Evolutionary conservation across 108 stramenopile genomes (phyloP).

Genomic region (Nitzschia palea): DNA sequence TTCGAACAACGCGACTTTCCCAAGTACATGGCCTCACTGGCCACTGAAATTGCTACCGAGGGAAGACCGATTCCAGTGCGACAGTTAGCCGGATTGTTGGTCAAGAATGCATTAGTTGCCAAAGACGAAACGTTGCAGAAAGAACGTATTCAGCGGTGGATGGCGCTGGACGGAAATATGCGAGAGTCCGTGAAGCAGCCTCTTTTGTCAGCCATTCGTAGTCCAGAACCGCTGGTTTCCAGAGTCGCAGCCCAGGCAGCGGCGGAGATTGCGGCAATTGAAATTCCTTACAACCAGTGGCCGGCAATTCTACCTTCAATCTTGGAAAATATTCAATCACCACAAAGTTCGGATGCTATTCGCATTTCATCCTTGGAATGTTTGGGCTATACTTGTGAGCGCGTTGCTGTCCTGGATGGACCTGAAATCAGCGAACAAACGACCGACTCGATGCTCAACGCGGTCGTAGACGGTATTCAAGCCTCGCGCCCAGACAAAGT

Average conservation of each 20-base stretch:
- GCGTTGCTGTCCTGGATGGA: constrained; percentile 54
- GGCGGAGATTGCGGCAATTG: constrained; percentile 85
- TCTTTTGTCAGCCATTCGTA: constrained; percentile 60
- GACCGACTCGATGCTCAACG: constrained; percentile 92
- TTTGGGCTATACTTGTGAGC: constrained; percentile 94
- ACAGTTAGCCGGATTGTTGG: constrained; percentile 78
- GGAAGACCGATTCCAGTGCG: constrained; percentile 59
- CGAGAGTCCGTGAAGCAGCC: constrained; percentile 63
- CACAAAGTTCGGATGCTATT: constrained; percentile 51
- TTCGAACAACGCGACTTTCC: constrained; percentile 34
- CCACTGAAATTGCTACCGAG: constrained; percentile 64
- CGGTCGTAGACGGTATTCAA: constrained; percentile 95
- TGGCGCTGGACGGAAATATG: constrained; percentile 43
- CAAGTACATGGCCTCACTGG: constrained; percentile 49
- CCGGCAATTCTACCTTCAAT: constrained; percentile 76
- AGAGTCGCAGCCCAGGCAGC: constrained; percentile 84
- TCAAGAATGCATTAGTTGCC: constrained; percentile 84
- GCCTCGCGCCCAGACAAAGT: constrained; percentile 74
- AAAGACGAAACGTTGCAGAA: constrained; percentile 69
- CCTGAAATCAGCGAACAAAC: constrained; percentile 77
- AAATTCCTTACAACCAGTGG: constrained; percentile 86
- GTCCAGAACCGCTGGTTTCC: constrained; percentile 48
- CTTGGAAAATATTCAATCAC: constrained; percentile 71
- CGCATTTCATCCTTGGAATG: constrained; percentile 91
- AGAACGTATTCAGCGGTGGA: constrained; percentile 70